Evolutionary conservation across 495 filamentous ascomycete species (phyloP), one percentile per base, ranked within the genome.

Genomic region (Rhizodiscina lignyota): DNA sequence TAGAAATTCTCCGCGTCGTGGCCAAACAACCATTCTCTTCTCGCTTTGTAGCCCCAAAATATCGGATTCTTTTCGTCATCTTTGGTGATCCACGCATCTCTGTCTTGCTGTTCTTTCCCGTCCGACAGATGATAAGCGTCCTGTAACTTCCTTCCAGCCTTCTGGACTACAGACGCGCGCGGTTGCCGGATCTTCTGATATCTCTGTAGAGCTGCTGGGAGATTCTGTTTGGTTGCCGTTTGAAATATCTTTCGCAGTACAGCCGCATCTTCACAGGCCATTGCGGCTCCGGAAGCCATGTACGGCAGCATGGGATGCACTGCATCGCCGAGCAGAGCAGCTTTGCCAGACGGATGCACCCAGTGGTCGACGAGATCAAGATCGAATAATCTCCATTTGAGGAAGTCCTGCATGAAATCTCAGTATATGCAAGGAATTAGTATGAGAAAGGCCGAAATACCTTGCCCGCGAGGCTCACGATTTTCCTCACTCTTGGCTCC

Each of bases 301-400:
- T 36, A 26, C 11, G 33, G 33, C 11, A 36, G 16, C 13, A 24
- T 36, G 12, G 33, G 16, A 16, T 36, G 33, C 13, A 12, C 12
- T 36, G 33, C 13, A 16, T 36, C 33, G 10, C 33, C 33, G 5
- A 36, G 12, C 33, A 36, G 33, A 5, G 20, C 20, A 16, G 17
- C 8, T 27, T 8, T 27, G 8, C 24, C 24, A 8, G 24, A 27
- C 13, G 24, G 24, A 27, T 27, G 8, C 13, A 13, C 8, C 24
- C 24, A 27, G 24, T 13, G 8, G 13, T 8, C 13, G 24, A 8
- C 24, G 24, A 27, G 24, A 8, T 13, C 24, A 13, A 13, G 24
- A 27, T 13, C 8, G 24, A 27, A n/a, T n/a, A n/a, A n/a, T n/a
- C n/a, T n/a, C n/a, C n/a, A n/a, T n/a, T n/a, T n/a, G n/a, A n/a